phyloP scores from a whole-genome alignment of 345 rosid genomes.

The Iberis pinnata region DNA sequence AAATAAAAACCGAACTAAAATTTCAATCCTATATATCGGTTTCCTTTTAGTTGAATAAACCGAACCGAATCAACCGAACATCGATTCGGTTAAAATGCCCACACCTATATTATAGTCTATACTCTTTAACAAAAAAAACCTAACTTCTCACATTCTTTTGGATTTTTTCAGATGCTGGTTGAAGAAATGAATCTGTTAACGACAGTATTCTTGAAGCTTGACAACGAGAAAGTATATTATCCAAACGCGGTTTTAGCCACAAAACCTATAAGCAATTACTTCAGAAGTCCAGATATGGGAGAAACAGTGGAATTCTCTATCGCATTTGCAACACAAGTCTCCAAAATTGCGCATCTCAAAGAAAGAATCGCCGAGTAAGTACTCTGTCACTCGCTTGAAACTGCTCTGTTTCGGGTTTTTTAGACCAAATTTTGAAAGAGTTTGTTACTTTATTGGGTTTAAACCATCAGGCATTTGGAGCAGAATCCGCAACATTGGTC shows the following conservation, averaged over 20 bases:
- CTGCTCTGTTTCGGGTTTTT: background rate
- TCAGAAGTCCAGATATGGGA: constrained; percentile 79
- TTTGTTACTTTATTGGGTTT: background rate
- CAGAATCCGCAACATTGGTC: constrained; percentile 61
- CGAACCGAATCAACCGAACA: too few relatives aligned
- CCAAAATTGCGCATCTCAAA: constrained; percentile 47
- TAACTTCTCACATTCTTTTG: background rate
- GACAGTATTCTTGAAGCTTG: constrained; percentile 61
- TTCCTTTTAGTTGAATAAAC: too few relatives aligned
- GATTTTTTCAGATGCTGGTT: constrained; percentile 54
- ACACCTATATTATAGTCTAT: too few relatives aligned
- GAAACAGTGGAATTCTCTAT: constrained; percentile 61
- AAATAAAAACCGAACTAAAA: too few relatives aligned
- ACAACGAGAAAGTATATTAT: constrained; percentile 68
- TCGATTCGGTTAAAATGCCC: too few relatives aligned
- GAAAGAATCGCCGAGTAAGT: constrained; percentile 48
- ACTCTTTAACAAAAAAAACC: too few relatives aligned
- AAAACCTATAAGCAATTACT: constrained; percentile 60
- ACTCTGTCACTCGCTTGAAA: background rate
- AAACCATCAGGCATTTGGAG: constrained; percentile 52
- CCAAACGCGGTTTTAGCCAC: constrained; percentile 53
- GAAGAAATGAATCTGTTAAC: constrained; percentile 75
- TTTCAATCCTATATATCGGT: too few relatives aligned
- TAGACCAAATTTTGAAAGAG: background rate
- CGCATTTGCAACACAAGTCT: constrained; percentile 50